These are phyloP conservation scores for Synchytrium microbalum DNA, from an alignment of 371 early-diverging fungal genomes.

Conservation along the genomic window DNA sequence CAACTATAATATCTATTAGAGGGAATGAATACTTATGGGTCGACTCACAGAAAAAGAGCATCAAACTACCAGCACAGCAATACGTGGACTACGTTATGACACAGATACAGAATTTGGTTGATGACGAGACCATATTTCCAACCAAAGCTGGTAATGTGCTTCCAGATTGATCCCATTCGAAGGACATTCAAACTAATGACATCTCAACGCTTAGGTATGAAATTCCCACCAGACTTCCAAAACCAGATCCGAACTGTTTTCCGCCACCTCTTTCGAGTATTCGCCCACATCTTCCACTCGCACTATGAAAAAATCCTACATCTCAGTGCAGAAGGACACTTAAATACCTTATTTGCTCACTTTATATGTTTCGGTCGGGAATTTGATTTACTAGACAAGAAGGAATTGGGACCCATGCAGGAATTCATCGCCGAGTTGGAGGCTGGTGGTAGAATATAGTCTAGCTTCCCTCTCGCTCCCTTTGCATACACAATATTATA, in stretches of 20 bases:
- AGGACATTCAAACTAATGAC: neutral
- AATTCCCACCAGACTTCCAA: constrained; percentile 77
- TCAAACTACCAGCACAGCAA: constrained; percentile 84
- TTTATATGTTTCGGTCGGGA: constrained; percentile 83
- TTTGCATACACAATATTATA: no score
- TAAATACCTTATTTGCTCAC: constrained; percentile 91
- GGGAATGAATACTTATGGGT: constrained; percentile 85
- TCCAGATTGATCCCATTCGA: neutral
- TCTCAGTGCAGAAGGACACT: constrained; percentile 75
- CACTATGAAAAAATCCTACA: constrained; percentile 83
- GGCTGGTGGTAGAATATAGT: constrained; percentile 9
- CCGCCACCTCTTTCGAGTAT: constrained; percentile 79
- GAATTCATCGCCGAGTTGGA: constrained; percentile 71
- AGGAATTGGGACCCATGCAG: constrained; percentile 74
- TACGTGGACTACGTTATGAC: constrained; percentile 90
- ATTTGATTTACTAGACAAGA: constrained; percentile 85
- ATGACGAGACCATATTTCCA: constrained; percentile 82
- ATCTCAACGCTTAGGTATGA: constrained; percentile 26
- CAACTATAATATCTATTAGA: constrained; percentile 2
- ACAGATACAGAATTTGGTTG: constrained; percentile 76
- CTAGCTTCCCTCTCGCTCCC: neutral
- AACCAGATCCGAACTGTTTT: constrained; percentile 56
- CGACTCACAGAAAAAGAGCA: constrained; percentile 72
- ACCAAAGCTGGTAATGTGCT: constrained; percentile 46
- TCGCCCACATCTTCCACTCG: constrained; percentile 89